Base-by-base conservation (phyloP, 768 basidiomycete species). In the Collybia nuda region DNA sequence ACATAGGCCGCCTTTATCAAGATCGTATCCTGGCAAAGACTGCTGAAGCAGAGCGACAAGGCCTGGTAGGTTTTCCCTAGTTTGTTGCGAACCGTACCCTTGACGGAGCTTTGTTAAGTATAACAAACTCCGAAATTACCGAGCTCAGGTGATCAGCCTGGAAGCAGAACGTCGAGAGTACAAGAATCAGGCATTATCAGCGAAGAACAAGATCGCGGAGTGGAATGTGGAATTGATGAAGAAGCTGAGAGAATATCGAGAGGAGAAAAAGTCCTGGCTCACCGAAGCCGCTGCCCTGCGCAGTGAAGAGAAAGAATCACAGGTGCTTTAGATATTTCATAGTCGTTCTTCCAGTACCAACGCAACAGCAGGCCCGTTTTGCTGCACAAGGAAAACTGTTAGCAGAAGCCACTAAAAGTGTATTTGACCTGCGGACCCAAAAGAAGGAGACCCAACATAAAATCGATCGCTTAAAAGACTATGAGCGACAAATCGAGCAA, bases 401-500 rank as follows among this genome's bases (percentile, higher is more conserved):
- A 23, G 80, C 80, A 0, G 84, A 85, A n/a, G 88, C 89, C 6
- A 70, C 72, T n/a, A 72, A 78, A 46, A 76, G 86, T 21, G 81
- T 90, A 1, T 89, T 88, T 59, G 76, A 81, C 46, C 70, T 96
- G 24, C 73, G 86, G 62, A 93, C 90, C 17, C 79, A 85, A 58
- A 76, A 79, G 56, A 88, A 90, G 58, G 90, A 90, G 66, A 85
- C 78, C 40, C 80, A 85, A 52, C 89, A 89, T 59, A 94, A 94
- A 62, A 80, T 96, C 11, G 83, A 86, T 53, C 80, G 88, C 15
- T 72, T 96, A 38, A 72, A 76, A 44, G 92, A 96, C 64, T 96
- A 94, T 56, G 93, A 97, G 62, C 74, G 71, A n/a, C 86, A 90
- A 57, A 91, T 96, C 40, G 86, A 90, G 46, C 89, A 93, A 59